Conservation (phyloP, 2,329 filamentous ascomycete species). For the Colletotrichum caudatum region DNA sequence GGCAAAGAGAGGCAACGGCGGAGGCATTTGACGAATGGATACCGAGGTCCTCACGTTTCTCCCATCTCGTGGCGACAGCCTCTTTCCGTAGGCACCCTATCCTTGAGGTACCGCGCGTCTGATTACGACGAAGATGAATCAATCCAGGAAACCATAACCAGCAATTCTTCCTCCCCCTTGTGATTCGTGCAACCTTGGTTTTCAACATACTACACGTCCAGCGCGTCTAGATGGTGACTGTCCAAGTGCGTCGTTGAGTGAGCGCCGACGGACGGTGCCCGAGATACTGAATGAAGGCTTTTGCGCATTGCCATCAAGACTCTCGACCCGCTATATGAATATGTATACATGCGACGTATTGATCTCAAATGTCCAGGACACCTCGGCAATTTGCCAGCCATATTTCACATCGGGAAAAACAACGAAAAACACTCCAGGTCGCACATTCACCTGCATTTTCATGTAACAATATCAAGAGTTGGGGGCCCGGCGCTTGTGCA, state of each 20-base stretch:
- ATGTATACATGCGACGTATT: neutral
- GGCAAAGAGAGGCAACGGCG: neutral
- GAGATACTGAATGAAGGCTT: neutral
- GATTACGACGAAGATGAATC: neutral
- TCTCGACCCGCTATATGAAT: neutral
- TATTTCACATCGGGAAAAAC: neutral
- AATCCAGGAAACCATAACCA: slow-evolving; percentile 1
- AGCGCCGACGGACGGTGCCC: neutral
- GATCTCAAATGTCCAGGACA: neutral
- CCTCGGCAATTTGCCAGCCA: neutral
- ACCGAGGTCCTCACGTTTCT: slow-evolving; percentile 16
- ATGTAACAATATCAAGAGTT: neutral
- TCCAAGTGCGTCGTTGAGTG: neutral
- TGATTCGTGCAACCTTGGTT: neutral
- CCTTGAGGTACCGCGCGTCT: neutral
- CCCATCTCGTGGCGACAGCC: slow-evolving; percentile 3
- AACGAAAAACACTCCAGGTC: neutral
- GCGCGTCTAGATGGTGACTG: neutral
- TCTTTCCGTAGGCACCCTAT: neutral
- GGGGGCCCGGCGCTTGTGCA: slow-evolving; percentile 37
- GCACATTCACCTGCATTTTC: neutral
- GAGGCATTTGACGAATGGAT: slow-evolving; percentile 24
- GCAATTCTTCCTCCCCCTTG: neutral
- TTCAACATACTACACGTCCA: neutral
- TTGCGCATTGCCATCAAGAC: neutral